These are phyloP conservation scores for Cerrena zonata DNA, from an alignment of 1,284 basidiomycete species.

Conservation along the genomic window DNA sequence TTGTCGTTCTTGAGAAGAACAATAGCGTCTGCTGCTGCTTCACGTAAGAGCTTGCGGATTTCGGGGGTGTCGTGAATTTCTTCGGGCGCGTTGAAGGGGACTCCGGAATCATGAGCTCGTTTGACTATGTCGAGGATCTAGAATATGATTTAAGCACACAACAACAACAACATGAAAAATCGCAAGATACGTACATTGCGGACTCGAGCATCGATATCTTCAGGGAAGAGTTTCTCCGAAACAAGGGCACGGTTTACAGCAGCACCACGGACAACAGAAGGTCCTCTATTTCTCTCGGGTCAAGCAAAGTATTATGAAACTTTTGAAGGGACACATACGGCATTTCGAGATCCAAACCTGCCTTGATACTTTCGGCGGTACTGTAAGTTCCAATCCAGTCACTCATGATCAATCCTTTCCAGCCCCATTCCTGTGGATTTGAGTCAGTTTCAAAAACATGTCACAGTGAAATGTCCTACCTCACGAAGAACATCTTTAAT, in stretches of 20 bases:
- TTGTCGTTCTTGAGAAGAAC: constrained; percentile 67
- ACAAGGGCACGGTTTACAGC: constrained; percentile 37
- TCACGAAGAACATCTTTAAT: constrained; percentile 52
- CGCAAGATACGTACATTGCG: constrained; percentile 53
- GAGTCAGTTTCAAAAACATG: neutral
- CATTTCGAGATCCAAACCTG: constrained; percentile 74
- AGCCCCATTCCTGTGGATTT: constrained; percentile 76
- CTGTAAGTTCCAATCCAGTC: constrained; percentile 73
- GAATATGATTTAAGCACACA: constrained; percentile 9
- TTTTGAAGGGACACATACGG: constrained; percentile 57
- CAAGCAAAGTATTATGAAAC: constrained; percentile 42
- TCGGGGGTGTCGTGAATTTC: constrained; percentile 49
- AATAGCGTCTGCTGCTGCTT: constrained; percentile 53
- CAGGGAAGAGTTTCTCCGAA: constrained; percentile 37
- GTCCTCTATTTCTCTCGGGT: constrained; percentile 47
- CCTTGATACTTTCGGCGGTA: constrained; percentile 56
- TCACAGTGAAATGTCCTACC: no score
- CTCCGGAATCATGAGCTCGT: constrained; percentile 25
- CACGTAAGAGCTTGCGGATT: constrained; percentile 51
- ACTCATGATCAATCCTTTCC: constrained; percentile 64
- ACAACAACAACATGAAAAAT: constrained; percentile 46
- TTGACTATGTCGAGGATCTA: constrained; percentile 10
- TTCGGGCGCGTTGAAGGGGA: constrained; percentile 53
- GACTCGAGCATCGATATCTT: constrained; percentile 64
- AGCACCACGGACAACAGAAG: constrained; percentile 41